Evolutionary conservation across 129 eudicot genomes (phyloP).

Genomic region (Flaveria sonorensis): DNA sequence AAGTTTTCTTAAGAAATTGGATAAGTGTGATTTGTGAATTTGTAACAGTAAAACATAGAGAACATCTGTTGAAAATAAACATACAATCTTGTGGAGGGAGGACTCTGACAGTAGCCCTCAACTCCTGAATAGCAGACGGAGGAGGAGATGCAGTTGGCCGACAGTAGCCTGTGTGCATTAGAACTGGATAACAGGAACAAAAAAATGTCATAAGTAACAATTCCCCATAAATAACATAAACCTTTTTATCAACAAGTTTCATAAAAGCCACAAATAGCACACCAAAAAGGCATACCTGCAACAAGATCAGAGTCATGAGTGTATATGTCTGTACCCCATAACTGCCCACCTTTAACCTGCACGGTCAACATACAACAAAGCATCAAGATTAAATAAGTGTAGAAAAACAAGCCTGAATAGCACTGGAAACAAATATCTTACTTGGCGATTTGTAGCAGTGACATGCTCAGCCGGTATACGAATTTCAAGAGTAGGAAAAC

Average conservation of each 20-base stretch:
- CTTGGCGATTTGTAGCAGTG: constrained; percentile 97
- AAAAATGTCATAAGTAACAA: constrained; percentile 8
- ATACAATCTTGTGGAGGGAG: constrained; percentile 93
- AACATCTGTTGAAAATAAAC: constrained; percentile 22
- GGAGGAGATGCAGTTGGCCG: constrained; percentile 97
- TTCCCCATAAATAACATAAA: neutral
- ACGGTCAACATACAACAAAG: constrained; percentile 20
- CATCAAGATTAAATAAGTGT: neutral
- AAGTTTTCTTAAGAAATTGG: neutral
- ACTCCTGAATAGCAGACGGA: constrained; percentile 80
- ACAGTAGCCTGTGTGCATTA: constrained; percentile 98
- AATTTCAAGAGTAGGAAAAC: constrained; percentile 83
- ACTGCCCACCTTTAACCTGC: constrained; percentile 97
- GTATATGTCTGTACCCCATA: constrained; percentile 98
- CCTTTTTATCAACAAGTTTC: constrained; percentile 3
- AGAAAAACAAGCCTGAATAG: neutral
- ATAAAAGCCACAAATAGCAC: neutral
- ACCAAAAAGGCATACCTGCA: constrained; percentile 61
- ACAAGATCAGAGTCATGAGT: constrained; percentile 99
- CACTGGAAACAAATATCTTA: constrained; percentile 39
- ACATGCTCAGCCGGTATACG: constrained; percentile 96
- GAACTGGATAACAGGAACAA: constrained; percentile 46
- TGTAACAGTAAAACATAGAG: neutral
- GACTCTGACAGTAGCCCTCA: constrained; percentile 79
- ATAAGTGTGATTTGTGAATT: constrained; percentile 17